Conservation (phyloP, 495 filamentous ascomycete genomes). For the Aspergillus ellipticus region DNA sequence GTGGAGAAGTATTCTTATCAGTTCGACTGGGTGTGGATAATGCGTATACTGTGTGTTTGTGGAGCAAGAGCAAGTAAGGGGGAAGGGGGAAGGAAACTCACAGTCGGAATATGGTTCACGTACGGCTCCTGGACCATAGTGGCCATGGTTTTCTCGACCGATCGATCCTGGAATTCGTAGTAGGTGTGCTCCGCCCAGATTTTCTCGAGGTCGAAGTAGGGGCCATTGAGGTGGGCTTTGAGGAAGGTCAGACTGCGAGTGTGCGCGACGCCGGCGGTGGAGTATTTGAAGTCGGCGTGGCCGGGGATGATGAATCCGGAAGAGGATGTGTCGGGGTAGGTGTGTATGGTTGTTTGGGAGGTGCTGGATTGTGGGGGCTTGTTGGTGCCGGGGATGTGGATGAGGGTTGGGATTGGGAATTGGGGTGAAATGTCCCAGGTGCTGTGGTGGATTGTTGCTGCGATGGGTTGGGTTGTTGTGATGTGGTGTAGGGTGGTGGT, state of each 20-base stretch:
- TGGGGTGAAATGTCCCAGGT: conserved; percentile 6
- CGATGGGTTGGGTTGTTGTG: conserved; percentile 2
- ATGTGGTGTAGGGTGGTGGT: conserved; percentile 7
- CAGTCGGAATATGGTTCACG: conserved; percentile 55
- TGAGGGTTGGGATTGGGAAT: conserved; percentile 7
- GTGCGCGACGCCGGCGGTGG: conserved; percentile 30
- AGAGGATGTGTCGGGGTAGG: conserved; percentile 23
- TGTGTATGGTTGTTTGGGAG: conserved; percentile 6
- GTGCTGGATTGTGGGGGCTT: background rate
- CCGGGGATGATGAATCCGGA: conserved; percentile 31
- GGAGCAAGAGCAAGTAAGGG: background rate
- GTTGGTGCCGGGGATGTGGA: conserved; percentile 9
- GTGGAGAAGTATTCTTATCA: background rate
- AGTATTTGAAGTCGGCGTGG: conserved; percentile 26
- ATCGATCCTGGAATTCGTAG: conserved; percentile 36
- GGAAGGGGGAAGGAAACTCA: conserved; percentile 19
- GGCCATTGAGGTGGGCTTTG: conserved; percentile 31
- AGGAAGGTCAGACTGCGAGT: conserved; percentile 32
- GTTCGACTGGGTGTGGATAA: no score
- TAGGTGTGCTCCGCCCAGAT: conserved; percentile 57
- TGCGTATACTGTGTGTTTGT: background rate
- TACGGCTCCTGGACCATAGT: conserved; percentile 59
- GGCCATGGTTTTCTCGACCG: conserved; percentile 44
- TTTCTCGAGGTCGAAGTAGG: conserved; percentile 56
- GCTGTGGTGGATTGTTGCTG: conserved; percentile 19